These are phyloP conservation scores for Verticillium zaregamsianum DNA, from an alignment of 2,329 filamentous ascomycete genomes.

Conservation along the genomic window DNA sequence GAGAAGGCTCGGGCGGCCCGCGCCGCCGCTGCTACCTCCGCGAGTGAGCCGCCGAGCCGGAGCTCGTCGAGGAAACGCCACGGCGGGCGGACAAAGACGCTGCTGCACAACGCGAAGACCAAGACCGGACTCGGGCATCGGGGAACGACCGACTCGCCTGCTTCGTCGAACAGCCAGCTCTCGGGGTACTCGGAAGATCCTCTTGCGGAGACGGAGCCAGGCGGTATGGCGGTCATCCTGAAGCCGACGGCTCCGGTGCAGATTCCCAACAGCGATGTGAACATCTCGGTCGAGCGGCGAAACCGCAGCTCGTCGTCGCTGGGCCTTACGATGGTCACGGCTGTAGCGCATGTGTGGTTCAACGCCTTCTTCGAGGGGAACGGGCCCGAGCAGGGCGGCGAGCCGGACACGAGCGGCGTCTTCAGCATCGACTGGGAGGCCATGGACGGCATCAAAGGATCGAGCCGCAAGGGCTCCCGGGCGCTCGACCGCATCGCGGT, in stretches of 20 bases:
- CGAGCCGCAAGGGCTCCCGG: conserved; percentile 72
- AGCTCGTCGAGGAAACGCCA: conserved; percentile 6
- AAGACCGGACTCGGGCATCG: background rate
- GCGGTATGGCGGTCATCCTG: conserved; percentile 73
- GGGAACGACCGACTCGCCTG: conserved; percentile 4
- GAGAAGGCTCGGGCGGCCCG: background rate
- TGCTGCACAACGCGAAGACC: conserved; percentile 20
- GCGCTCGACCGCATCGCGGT: conserved; percentile 81
- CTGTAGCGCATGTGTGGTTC: conserved; percentile 95
- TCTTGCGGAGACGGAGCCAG: conserved; percentile 35
- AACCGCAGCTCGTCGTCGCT: conserved; percentile 74
- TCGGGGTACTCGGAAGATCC: conserved; percentile 4
- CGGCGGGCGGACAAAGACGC: conserved; percentile 19
- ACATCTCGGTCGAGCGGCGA: conserved; percentile 82
- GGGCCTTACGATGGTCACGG: conserved; percentile 84
- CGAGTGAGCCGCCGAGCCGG: background rate
- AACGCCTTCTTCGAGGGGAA: conserved; percentile 89
- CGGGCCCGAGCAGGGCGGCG: conserved; percentile 64
- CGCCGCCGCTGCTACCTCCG: background rate
- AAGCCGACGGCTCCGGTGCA: conserved; percentile 65
- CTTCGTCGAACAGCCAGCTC: conserved; percentile 3
- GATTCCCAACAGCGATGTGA: conserved; percentile 79
- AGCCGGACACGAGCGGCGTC: conserved; percentile 61
- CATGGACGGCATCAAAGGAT: conserved; percentile 95
- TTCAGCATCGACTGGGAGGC: conserved; percentile 57